Base-by-base conservation (phyloP, 108 stramenopile genomes). In the Cyclotella kingstonii region DNA sequence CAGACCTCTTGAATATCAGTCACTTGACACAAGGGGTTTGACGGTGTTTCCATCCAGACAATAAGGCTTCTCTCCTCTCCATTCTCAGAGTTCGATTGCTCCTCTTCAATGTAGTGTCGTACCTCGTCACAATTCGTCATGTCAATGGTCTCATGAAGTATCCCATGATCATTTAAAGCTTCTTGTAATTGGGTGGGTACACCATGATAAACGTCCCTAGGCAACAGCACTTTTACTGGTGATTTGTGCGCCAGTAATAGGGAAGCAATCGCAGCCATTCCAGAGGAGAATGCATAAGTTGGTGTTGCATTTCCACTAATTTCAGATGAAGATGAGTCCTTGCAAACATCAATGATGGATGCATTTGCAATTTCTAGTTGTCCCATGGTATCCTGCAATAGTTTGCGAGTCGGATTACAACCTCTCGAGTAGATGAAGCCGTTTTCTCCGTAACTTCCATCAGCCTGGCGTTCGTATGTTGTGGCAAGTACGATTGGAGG, bases 1-100 rank as follows among this genome's bases (percentile, higher is more conserved):
- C 81, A 85, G 12, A 90, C 49, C 25, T 57, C 60, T 45, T 56
- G 57, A 22, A 95, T 81, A 63, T 95, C 87, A 5, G 87, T 76
- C 21, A 95, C 84, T 22, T 93, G 70, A 40, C 79, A 82, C 25
- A 78, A 40, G 1, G 95, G 95, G 67, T 96, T 96, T 15, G 90
- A 92, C 0, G 95, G 95, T 22, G 82, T 92, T 70, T 96, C 95
- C 76, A 92, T 86, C 92, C 95, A 96, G 6, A 96, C 73, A 63
- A 96, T 61, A 10, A 87, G 40, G n/a, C 62, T 62, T 8, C 71
- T 51, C 43, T 42, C 68, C 12, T 44, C 33, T 28, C 9, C 22
- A 38, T 43, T 39, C 23, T 31, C 48, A 15, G 22, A 43, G 8
- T 64, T 53, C 17, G 33, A 36, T 0, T 83, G n/a, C 38, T 70